phyloP scores from a whole-genome alignment of 2,329 filamentous ascomycete genomes.

The Ophiocordyceps camponoti-floridani region DNA sequence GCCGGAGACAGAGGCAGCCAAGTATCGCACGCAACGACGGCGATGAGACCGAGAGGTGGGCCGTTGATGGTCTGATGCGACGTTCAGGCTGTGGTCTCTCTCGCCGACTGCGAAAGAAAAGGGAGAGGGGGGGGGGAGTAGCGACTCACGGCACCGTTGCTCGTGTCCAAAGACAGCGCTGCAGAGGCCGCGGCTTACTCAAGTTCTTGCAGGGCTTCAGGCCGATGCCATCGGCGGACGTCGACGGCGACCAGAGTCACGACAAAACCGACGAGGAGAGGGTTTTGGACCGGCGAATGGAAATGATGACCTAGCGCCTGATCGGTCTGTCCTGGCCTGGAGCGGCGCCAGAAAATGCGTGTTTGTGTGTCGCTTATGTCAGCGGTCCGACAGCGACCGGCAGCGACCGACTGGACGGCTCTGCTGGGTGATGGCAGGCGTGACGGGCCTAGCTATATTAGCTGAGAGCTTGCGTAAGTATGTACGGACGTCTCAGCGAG shows the following conservation, averaged over 20 bases:
- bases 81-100: slow-evolving; percentile 2
- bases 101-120: not conserved
- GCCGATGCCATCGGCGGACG: slow-evolving; percentile 5
- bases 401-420: not conserved
- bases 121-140: not conserved
- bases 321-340: slow-evolving; percentile 6
- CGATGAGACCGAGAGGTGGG: not conserved
- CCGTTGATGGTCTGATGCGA: not conserved
- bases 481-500: too few relatives aligned
- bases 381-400: not conserved
- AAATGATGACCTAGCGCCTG: slow-evolving; percentile 7
- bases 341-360: slow-evolving; percentile 4
- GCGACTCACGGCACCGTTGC: not conserved
- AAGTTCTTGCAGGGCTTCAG: slow-evolving; percentile 2
- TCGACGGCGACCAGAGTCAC: slow-evolving; percentile 3
- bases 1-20: not conserved
- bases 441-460: not conserved
- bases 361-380: slow-evolving; percentile 6
- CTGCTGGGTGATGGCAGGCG: not conserved
- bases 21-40: not conserved
- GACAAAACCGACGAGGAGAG: not conserved
- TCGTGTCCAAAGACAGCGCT: not conserved
- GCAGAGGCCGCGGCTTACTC: not conserved
- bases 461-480: not conserved
- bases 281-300: not conserved